phyloP scores from a whole-genome alignment of 1,284 basidiomycete species.

The Polyporus tsugae region DNA sequence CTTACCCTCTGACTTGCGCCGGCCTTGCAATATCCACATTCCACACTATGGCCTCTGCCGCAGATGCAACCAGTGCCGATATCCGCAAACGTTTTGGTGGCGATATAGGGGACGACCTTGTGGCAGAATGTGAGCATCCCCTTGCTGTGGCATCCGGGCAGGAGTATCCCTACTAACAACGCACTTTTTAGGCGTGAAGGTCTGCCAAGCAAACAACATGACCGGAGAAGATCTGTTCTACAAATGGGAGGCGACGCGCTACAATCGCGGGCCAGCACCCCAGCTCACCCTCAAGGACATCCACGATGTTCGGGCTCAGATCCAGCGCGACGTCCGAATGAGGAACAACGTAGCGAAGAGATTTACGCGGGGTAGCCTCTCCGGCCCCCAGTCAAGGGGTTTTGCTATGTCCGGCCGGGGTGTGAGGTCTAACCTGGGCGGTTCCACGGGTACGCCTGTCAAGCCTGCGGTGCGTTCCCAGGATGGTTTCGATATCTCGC shows the following conservation, averaged over 20 bases:
- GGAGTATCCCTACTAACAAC: neutral
- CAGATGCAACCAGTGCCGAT: neutral
- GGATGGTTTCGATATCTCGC: slow-evolving; percentile 30
- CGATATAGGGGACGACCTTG: slow-evolving; percentile 8
- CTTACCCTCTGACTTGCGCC: neutral
- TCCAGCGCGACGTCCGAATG: slow-evolving; percentile 61
- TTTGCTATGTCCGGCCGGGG: slow-evolving; percentile 21
- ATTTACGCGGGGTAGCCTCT: slow-evolving; percentile 35
- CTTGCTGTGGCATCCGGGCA: neutral
- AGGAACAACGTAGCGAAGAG: slow-evolving; percentile 51
- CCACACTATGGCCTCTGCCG: neutral
- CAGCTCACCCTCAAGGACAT: slow-evolving; percentile 61
- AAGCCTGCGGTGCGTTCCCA: slow-evolving; percentile 25
- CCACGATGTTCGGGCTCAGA: slow-evolving; percentile 57
- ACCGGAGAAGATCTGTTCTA: slow-evolving; percentile 65
- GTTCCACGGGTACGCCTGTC: slow-evolving; percentile 13
- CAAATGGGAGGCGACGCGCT: slow-evolving; percentile 74
- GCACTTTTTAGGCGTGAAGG: slow-evolving; percentile 56
- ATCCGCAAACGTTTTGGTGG: slow-evolving; percentile 1
- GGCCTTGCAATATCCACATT: neutral
- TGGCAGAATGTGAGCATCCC: slow-evolving; percentile 15
- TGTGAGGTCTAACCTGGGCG: slow-evolving; percentile 29
- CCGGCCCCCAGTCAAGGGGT: slow-evolving; percentile 31
- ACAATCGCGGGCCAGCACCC: slow-evolving; percentile 43
- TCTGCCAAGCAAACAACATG: slow-evolving; percentile 73